phyloP scores from a whole-genome alignment of 2,329 filamentous ascomycete species.

The Paraphaeosphaeria sporulosa region DNA sequence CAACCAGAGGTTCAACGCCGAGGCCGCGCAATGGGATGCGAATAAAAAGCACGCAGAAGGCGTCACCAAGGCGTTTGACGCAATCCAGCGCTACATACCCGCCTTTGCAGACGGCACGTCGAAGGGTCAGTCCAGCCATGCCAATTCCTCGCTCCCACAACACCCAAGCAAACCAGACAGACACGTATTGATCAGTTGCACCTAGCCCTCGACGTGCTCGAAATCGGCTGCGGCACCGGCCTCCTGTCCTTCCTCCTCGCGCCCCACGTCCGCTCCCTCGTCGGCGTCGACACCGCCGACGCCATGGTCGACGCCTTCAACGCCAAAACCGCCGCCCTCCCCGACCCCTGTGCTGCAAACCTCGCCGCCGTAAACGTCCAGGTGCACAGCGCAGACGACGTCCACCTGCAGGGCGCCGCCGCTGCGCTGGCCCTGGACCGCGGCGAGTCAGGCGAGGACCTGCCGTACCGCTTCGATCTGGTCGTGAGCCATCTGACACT shows the following conservation, averaged over 20 bases:
- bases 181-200: not conserved
- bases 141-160: not conserved
- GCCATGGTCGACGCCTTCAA: conserved; percentile 64
- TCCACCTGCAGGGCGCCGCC: conserved; percentile 36
- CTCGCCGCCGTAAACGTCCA: conserved; percentile 57
- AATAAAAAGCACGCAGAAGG: conserved; percentile 60
- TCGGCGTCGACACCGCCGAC: conserved; percentile 62
- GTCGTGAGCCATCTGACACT: conserved; percentile 63
- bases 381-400: conserved; percentile 60
- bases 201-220: conserved; percentile 57
- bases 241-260: conserved; percentile 60
- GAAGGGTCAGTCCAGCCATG: conserved; percentile 32
- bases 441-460: conserved; percentile 33
- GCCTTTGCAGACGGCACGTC: conserved; percentile 37
- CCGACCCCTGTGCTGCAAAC: conserved; percentile 43
- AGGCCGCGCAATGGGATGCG: conserved; percentile 63
- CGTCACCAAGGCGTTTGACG: conserved; percentile 54
- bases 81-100: conserved; percentile 53
- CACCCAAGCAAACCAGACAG: too few relatives aligned
- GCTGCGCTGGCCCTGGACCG: conserved; percentile 47
- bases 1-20: conserved; percentile 62
- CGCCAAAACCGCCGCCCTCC: conserved; percentile 51
- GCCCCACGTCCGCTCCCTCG: conserved; percentile 56
- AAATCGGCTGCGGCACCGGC: conserved; percentile 66
- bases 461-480: conserved; percentile 56